Evolutionary conservation across 345 rosid genomes (phyloP), one percentile per base, ranked within the genome.

Genomic region (Syzygium grande): DNA sequence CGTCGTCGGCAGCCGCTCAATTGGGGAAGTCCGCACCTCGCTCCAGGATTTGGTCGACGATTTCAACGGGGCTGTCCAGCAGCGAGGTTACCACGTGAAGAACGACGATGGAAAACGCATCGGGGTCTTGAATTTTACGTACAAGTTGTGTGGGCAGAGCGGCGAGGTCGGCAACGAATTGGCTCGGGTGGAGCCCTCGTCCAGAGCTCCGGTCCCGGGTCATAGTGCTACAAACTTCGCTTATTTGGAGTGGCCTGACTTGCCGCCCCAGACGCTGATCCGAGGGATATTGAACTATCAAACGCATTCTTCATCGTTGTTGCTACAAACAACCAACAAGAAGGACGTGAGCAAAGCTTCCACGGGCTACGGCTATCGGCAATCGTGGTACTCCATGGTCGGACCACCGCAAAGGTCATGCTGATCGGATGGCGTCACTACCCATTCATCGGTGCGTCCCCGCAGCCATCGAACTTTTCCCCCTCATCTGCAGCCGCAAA

Each of bases 81-180:
- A 86, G 83, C 85, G 90, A 0, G 84, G 89, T 52, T 92, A 92
- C 68, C 89, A 91, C 87, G 91, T 94, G 21, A 89, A 88, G 25
- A 84, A 41, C 53, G 23, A 92, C 41, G 92, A 94, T 4, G 92
- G 91, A 12, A 90, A 86, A 90, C 77, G 88, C n/a, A 93, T 87
- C 19, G 95, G 95, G 59, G 89, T 90, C 25, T 86, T 94, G 80
- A 89, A 89, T 56, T 91, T 93, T 53, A 92, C 87, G 21, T 93
- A 89, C 30, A 86, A 63, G 84, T 7, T 92, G 21, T 88, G 51
- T 3, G 92, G 90, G 78, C 89, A n/a, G 38, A 73, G 4, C 80
- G 80, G 19, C 46, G 46, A 34, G 41, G 46, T 5, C 49, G 49
- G 80, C 49, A 23, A 34, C 10, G 29, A 68, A 29, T 58, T 88